Evolutionary conservation across 352 stramenopile genomes (phyloP), one percentile per base, ranked within the genome.

Genomic region (Pythium volutum): DNA sequence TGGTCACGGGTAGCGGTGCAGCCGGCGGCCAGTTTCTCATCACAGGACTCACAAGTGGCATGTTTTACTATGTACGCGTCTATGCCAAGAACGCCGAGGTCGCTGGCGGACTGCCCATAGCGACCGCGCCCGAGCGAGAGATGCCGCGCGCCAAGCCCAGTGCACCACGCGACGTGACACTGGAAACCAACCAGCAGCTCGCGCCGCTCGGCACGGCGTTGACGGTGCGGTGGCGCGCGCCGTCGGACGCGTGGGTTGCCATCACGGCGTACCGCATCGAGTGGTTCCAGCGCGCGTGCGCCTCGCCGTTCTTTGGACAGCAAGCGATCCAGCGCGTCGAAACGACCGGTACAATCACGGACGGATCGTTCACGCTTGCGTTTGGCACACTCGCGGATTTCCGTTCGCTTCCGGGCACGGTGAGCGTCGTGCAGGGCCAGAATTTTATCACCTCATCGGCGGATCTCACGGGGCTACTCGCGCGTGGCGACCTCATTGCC

Each of bases 381-480:
- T 89, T 93, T 61, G 81, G 33, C 3, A 22, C 49, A 16, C 15
- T 42, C 20, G 61, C 20, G 15, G 56, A 75, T 10, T 79, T 70
- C 34, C 67, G 66, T 18, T 45, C 62, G 27, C 64, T 95, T 7
- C 83, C 83, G 3, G 85, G 83, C 11, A 74, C 71, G 0, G 63
- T 87, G 5, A 72, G 70, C 47, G 81, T 83, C 23, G 77, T 91
- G 0, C 55, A 89, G 9, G 69, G 76, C 7, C 69, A 83, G 23
- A 34, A 65, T 1, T 91, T 77, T 33, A 50, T 98, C 10, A 79
- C 84, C n/a, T 98, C 89, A 1, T 84, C 87, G 11, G 51, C 69
- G 2, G 95, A 98, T 61, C 71, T 98, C 26, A 97, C 93, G 23
- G 77, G 87, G n/a, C 64, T 89, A 26, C 59, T 98, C 14, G 59